Percentiles rank a stretch among this genome's conserved stretches.
Evolutionary conservation across 768 basidiomycete genomes (phyloP).

Genomic region (Tylopilus cervinicoccineus): DNA sequence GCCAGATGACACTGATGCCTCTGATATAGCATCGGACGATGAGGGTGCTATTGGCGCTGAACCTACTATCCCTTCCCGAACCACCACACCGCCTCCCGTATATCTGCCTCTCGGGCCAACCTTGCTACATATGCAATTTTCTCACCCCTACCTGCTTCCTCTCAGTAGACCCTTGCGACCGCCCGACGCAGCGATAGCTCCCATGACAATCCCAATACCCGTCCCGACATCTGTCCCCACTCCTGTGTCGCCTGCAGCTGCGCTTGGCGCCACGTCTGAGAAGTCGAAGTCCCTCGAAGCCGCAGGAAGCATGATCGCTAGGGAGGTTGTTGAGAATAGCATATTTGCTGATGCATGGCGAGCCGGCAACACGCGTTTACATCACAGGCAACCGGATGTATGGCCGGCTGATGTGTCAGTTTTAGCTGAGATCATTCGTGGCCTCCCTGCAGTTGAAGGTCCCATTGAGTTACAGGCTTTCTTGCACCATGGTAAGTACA

Average conservation of each 20-base stretch:
- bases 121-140: constrained; percentile 65
- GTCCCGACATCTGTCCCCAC: constrained; percentile 64
- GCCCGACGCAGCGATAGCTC: constrained; percentile 48
- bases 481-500: constrained; percentile 36
- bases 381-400: constrained; percentile 32
- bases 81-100: constrained; percentile 65
- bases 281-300: constrained; percentile 66
- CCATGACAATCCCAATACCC: constrained; percentile 39
- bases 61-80: constrained; percentile 38
- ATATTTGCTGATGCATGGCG: constrained; percentile 68
- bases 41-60: constrained; percentile 35
- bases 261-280: constrained; percentile 59
- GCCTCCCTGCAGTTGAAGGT: constrained; percentile 36
- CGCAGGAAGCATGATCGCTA: constrained; percentile 56
- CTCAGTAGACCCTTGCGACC: constrained; percentile 58
- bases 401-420: constrained; percentile 58
- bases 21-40: constrained; percentile 39
- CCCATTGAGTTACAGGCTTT: constrained; percentile 42
- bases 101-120: constrained; percentile 71
- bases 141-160: constrained; percentile 59
- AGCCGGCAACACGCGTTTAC: constrained; percentile 30
- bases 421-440: constrained; percentile 36
- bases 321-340: constrained; percentile 71
- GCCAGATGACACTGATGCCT: constrained; percentile 33
- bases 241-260: constrained; percentile 79